Conservation (phyloP, 106 monocot genomes). For the Dioscorea alata region DNA sequence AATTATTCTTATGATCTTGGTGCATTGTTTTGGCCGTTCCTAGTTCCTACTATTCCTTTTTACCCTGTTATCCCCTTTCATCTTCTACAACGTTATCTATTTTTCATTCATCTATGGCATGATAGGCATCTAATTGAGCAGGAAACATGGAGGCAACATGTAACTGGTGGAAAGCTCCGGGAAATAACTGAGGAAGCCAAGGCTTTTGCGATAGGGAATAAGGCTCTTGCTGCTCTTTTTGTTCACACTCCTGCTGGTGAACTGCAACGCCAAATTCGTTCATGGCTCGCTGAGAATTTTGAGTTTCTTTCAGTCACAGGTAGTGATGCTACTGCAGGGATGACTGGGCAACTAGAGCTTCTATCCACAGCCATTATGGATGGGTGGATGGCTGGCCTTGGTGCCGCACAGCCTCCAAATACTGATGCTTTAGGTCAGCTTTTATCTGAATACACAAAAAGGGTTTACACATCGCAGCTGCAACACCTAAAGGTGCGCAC, state of each 20-base stretch:
- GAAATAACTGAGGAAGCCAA: slow-evolving; percentile 99
- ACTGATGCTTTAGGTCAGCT: slow-evolving; percentile 96
- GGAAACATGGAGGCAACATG: slow-evolving; percentile 98
- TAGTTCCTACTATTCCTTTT: too few relatives aligned
- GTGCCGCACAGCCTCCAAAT: slow-evolving; percentile 64
- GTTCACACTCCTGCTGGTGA: slow-evolving; percentile 99
- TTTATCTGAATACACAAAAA: slow-evolving; percentile 82
- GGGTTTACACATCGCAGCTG: slow-evolving; percentile 85
- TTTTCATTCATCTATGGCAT: too few relatives aligned
- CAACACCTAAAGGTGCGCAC: slow-evolving; percentile 86
- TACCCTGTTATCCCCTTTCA: too few relatives aligned
- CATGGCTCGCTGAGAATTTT: slow-evolving; percentile 97
- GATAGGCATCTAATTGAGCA: slow-evolving; percentile 18
- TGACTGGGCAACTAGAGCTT: slow-evolving; percentile 78
- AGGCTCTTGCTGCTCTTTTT: slow-evolving; percentile 90
- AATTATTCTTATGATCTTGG: too few relatives aligned
- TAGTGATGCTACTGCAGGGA: slow-evolving; percentile 57
- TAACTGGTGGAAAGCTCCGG: slow-evolving; percentile 88
- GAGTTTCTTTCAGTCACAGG: slow-evolving; percentile 88
- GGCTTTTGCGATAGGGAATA: slow-evolving; percentile 82
- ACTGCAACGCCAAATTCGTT: slow-evolving; percentile 90
- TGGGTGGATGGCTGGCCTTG: slow-evolving; percentile 99
- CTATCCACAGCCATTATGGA: slow-evolving; percentile 99
- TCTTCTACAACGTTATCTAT: too few relatives aligned
- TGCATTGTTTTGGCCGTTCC: too few relatives aligned